A percentile compares a stretch with the other conserved stretches of the same genome.
Conservation (phyloP, 148 eudicot species). For the Gaultheria prostrata region DNA sequence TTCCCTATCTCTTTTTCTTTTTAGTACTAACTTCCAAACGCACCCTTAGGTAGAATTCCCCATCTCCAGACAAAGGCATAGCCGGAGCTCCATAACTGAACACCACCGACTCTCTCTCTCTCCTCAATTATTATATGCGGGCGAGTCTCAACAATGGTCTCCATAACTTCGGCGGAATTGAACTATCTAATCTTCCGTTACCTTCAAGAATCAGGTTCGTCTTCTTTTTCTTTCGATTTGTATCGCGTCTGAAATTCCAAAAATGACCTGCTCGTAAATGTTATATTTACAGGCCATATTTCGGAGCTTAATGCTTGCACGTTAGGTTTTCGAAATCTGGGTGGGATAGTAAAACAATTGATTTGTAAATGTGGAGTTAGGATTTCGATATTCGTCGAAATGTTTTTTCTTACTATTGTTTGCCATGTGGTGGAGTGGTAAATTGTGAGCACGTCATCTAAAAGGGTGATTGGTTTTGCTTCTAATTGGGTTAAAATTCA, state of each 20-base stretch:
- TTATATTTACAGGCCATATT: neutral
- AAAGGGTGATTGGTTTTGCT: neutral
- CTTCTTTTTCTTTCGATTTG: neutral
- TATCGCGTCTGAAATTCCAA: neutral
- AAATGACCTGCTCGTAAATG: neutral
- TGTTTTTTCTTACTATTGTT: neutral
- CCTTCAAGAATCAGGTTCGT: slow-evolving; percentile 51
- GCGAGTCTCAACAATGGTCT: slow-evolving; percentile 22
- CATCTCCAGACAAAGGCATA: neutral
- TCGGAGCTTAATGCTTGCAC: neutral
- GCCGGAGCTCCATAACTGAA: neutral
- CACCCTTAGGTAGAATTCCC: neutral
- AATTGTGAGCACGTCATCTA: neutral
- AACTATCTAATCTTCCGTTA: slow-evolving; percentile 46
- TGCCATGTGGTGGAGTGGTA: neutral
- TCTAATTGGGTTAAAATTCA: neutral
- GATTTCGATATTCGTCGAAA: neutral
- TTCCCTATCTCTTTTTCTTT: no score
- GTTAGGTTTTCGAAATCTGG: neutral
- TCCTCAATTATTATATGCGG: neutral
- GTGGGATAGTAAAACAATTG: neutral
- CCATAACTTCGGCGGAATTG: slow-evolving; percentile 34
- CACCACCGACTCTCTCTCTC: neutral
- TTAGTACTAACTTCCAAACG: neutral
- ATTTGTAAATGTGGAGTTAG: neutral